Evolutionary conservation across 2,329 filamentous ascomycete species (phyloP), one percentile per base, ranked within the genome.

Genomic region (Alternaria triticina): DNA sequence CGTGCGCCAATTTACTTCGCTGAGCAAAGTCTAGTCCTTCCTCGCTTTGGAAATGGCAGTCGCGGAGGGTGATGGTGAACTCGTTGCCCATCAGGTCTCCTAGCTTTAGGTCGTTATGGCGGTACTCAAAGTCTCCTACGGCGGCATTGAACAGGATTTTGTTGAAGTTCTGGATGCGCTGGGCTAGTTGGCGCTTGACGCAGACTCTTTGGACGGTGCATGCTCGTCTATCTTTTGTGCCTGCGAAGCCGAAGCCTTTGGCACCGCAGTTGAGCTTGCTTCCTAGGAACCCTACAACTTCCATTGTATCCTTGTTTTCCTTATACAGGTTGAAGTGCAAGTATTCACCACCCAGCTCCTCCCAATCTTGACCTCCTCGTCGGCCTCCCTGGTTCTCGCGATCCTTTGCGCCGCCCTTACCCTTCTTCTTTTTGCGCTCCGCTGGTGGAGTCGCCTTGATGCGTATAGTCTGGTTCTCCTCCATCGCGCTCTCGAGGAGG

Each of bases 251-350:
- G 70, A 94, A 91, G 25, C 87, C 85, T 77, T 92, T 94, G 4
- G 86, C 76, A 44, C 86, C 86, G 67, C 92, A 84, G 75, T 90
- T 91, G 66, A 97, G 82, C 67, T 91, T 86, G 46, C 90, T 90
- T 1, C 90, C 88, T 44, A 97, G 86, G 73, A 91, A 92, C 57
- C 88, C 90, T 57, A 96, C 85, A 0, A 93, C 90, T 72, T 97
- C 94, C 92, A 97, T 96, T 1, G 94, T 97, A 77, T 97, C 94
- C 76, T 95, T 94, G 82, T 97, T 97, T 82, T 97, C 94, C 82
- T 97, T 97, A 87, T 95, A 96, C 55, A 97, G 85, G 0, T 92
- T 95, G 78, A 97, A 97, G 79, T 97, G 94, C 13, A 97, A 83
- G 78, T 93, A 96, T 52, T 94, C 90, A 17, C 91, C 93, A n/a